These are phyloP conservation scores for Ascochyta koolunga DNA, from an alignment of 2,329 filamentous ascomycete genomes.

Conservation along the genomic window DNA sequence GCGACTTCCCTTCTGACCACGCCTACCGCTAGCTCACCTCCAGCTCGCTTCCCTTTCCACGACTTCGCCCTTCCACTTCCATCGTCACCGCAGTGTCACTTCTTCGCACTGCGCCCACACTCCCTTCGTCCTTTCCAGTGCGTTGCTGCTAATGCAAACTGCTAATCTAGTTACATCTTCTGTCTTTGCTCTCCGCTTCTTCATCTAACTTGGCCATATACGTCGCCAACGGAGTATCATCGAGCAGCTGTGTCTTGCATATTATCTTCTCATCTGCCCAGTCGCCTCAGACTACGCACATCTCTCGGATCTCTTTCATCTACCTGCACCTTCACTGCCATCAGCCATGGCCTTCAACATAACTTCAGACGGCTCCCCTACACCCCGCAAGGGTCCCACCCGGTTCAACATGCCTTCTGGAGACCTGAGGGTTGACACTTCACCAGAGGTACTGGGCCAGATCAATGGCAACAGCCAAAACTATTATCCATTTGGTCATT, in stretches of 20 bases:
- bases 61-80: slow-evolving; percentile 11
- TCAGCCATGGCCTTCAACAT: slow-evolving; percentile 47
- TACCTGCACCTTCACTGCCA: slow-evolving; percentile 30
- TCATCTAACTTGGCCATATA: slow-evolving; percentile 48
- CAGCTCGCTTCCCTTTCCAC: slow-evolving; percentile 22
- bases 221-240: slow-evolving; percentile 35
- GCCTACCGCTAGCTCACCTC: slow-evolving; percentile 13
- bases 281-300: slow-evolving; percentile 29
- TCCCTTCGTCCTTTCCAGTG: slow-evolving; percentile 31
- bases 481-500: slow-evolving; percentile 25
- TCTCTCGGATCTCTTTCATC: slow-evolving; percentile 44
- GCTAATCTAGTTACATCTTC: slow-evolving; percentile 35
- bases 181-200: slow-evolving; percentile 33
- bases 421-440: slow-evolving; percentile 43
- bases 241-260: slow-evolving; percentile 40
- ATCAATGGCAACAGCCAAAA: slow-evolving; percentile 41
- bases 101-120: slow-evolving; percentile 14
- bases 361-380: slow-evolving; percentile 50
- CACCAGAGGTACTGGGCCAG: slow-evolving; percentile 42
- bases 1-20: slow-evolving; percentile 21
- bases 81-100: slow-evolving; percentile 9
- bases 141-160: slow-evolving; percentile 13
- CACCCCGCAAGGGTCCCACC: slow-evolving; percentile 45
- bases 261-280: slow-evolving; percentile 44
- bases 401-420: slow-evolving; percentile 38